Percentiles rank a stretch among this genome's conserved stretches.
phyloP scores from a whole-genome alignment of 305 asterid genomes.

The Fraxinus floribunda region DNA sequence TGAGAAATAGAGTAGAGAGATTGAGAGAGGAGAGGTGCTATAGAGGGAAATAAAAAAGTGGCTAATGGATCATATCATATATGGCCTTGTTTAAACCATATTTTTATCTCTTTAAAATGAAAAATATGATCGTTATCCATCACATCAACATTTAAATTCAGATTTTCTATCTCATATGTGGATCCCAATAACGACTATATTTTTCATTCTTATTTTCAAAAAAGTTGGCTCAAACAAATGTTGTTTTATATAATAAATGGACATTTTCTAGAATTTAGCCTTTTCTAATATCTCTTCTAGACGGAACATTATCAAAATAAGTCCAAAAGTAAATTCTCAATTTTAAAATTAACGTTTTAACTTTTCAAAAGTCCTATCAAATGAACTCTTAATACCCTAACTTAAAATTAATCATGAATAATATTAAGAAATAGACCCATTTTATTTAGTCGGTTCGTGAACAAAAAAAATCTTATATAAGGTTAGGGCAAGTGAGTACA shows the following conservation, averaged over 20 bases:
- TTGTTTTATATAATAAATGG: neutral
- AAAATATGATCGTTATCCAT: too few species aligned
- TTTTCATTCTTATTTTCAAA: too few species aligned
- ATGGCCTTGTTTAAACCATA: too few species aligned
- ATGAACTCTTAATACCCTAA: neutral
- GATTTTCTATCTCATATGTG: too few species aligned
- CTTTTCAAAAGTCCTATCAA: neutral
- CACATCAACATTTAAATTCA: too few species aligned
- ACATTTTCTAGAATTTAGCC: neutral
- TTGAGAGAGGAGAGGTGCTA: neutral
- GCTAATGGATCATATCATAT: constrained; percentile 7
- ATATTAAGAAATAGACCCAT: neutral
- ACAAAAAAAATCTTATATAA: neutral
- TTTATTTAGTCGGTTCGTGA: neutral
- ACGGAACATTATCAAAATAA: neutral
- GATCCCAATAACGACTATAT: too few species aligned
- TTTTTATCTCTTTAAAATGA: too few species aligned
- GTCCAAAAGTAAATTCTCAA: neutral
- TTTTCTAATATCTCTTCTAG: neutral
- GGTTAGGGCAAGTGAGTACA: neutral
- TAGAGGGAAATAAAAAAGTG: neutral
- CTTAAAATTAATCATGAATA: neutral
- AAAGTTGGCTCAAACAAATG: too few species aligned
- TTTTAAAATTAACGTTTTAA: neutral
- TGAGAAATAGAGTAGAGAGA: neutral